A percentile compares a stretch with the other conserved stretches of the same genome.
Conservation (phyloP, 2,329 filamentous ascomycete species). For the Venturia aucupariae region DNA sequence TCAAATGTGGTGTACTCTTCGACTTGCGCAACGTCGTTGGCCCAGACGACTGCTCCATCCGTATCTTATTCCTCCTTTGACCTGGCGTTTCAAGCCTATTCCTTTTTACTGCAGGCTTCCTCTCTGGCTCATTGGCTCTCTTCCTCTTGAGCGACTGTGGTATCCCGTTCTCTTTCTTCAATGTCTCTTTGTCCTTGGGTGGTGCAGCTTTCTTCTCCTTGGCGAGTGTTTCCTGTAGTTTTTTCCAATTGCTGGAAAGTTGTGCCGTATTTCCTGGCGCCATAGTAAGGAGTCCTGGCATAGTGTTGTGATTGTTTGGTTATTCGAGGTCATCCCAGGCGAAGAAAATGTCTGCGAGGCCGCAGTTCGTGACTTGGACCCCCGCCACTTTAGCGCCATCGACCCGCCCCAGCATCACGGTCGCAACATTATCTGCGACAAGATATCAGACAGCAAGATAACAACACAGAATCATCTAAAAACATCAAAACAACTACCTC, state of each 20-base stretch:
- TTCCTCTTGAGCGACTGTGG: conserved; percentile 9
- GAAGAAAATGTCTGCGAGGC: conserved; percentile 17
- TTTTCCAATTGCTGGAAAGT: conserved; percentile 63
- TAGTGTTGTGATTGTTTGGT: conserved; percentile 20
- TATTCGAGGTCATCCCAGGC: conserved; percentile 22
- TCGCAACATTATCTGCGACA: conserved; percentile 20
- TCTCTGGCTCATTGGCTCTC: not conserved
- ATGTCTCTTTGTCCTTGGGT: not conserved
- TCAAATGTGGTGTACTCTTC: conserved; percentile 4
- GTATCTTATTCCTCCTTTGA: not conserved
- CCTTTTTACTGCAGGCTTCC: not conserved
- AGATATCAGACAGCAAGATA: not conserved
- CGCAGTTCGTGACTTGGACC: conserved; percentile 8
- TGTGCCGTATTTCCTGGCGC: conserved; percentile 30
- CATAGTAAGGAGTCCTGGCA: conserved; percentile 16
- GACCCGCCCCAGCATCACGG: conserved; percentile 17
- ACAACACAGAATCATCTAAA: conserved; percentile 12
- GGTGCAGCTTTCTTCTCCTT: conserved; percentile 19
- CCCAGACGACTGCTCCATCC: not conserved
- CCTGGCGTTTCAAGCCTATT: not conserved
- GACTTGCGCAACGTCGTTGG: not conserved
- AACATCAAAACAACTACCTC: conserved; percentile 18
- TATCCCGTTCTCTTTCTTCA: conserved; percentile 12
- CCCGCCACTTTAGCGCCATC: not conserved
- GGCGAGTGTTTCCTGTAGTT: conserved; percentile 52